Evolutionary conservation across 768 basidiomycete genomes (phyloP).

Genomic region (Coprinellus micaceus): DNA sequence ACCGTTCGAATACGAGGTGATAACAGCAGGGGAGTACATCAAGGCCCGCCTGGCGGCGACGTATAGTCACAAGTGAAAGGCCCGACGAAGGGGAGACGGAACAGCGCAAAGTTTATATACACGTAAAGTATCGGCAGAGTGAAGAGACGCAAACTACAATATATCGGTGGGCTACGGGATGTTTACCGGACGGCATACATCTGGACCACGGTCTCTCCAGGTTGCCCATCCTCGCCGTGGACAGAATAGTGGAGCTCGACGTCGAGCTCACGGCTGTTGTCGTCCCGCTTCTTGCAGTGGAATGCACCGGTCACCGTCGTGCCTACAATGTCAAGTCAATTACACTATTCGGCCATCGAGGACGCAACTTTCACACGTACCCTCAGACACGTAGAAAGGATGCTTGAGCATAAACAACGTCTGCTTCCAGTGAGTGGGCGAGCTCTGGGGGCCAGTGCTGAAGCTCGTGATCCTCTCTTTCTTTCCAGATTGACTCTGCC

Average conservation of each 20-base stretch:
- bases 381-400: constrained; percentile 72
- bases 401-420: constrained; percentile 83
- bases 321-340: constrained; percentile 39
- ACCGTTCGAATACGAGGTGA: constrained; percentile 60
- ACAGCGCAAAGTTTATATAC: too few species aligned
- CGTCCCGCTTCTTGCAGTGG: constrained; percentile 72
- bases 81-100: too few species aligned
- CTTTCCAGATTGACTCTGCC: constrained; percentile 51
- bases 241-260: constrained; percentile 84
- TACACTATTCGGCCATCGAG: not conserved
- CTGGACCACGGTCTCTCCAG: constrained; percentile 54
- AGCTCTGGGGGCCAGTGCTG: constrained; percentile 85
- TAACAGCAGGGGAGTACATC: constrained; percentile 83
- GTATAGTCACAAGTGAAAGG: constrained; percentile 37
- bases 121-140: too few species aligned
- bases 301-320: constrained; percentile 76
- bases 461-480: constrained; percentile 65
- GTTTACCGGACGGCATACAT: constrained; percentile 71
- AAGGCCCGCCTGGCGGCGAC: constrained; percentile 67
- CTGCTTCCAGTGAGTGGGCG: constrained; percentile 96
- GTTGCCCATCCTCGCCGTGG: constrained; percentile 34
- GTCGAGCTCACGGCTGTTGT: constrained; percentile 84
- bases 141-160: too few species aligned
- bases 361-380: constrained; percentile 34
- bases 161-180: too few species aligned